Percentiles rank a stretch among this genome's conserved stretches.
Conservation (phyloP, 306 rosid genomes). For the Prunus persica region DNA sequence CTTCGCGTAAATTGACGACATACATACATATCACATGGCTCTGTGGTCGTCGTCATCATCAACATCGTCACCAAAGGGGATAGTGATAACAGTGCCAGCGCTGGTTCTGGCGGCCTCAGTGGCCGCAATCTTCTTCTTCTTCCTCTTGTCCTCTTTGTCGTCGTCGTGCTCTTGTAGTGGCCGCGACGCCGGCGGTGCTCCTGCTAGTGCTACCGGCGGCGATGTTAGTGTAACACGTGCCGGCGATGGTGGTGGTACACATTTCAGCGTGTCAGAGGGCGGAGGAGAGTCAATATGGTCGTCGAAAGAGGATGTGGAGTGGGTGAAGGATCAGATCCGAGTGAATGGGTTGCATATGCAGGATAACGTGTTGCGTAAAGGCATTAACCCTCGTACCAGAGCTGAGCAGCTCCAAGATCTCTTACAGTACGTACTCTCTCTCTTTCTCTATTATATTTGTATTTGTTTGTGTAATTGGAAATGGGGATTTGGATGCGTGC, state of each 20-base stretch:
- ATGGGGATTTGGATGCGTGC: background rate
- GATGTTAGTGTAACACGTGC: conserved; percentile 4
- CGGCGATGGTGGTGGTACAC: conserved; percentile 1
- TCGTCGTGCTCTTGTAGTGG: conserved; percentile 65
- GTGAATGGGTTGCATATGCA: conserved; percentile 81
- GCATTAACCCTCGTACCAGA: conserved; percentile 83
- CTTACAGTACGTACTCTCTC: conserved; percentile 41
- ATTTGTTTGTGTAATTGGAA: background rate
- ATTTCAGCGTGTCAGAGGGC: conserved; percentile 5
- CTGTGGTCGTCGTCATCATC: conserved; percentile 35
- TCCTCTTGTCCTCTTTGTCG: conserved; percentile 67
- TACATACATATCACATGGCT: conserved; percentile 31
- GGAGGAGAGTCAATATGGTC: conserved; percentile 28
- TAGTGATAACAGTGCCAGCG: conserved; percentile 61
- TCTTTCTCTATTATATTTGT: background rate
- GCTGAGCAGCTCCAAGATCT: conserved; percentile 87
- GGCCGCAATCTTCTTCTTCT: conserved; percentile 60
- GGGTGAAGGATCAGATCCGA: conserved; percentile 80
- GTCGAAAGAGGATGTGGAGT: conserved; percentile 70
- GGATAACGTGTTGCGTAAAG: conserved; percentile 83
- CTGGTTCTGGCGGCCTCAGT: conserved; percentile 55
- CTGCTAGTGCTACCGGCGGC: background rate
- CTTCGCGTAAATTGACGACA: background rate
- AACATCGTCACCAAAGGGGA: conserved; percentile 55
- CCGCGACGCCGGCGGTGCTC: background rate